A percentile compares a stretch with the other conserved stretches of the same genome.
Conservation (phyloP, 345 rosid genomes). For the Ailanthus altissimus region DNA sequence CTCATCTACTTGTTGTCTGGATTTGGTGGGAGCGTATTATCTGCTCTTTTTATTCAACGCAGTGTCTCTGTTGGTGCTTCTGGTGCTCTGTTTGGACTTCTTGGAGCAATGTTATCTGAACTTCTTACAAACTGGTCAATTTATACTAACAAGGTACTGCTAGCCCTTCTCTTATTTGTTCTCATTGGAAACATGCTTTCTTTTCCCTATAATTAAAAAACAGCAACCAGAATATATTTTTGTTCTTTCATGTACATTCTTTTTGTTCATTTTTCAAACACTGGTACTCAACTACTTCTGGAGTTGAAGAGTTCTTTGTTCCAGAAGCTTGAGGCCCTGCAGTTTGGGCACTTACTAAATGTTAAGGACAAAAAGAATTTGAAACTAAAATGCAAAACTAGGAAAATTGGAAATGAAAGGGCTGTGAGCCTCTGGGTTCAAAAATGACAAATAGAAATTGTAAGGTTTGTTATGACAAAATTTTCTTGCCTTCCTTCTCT, state of each 20-base stretch:
- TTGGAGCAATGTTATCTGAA: slow-evolving; percentile 94
- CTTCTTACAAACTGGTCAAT: slow-evolving; percentile 96
- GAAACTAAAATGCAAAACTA: neutral
- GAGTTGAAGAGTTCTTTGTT: neutral
- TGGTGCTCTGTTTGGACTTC: slow-evolving; percentile 97
- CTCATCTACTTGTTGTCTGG: slow-evolving; percentile 75
- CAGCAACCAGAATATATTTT: neutral
- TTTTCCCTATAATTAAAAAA: neutral
- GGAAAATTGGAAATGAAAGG: neutral
- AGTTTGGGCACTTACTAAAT: neutral
- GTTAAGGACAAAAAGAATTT: neutral
- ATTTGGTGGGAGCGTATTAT: slow-evolving; percentile 78
- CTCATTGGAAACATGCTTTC: neutral
- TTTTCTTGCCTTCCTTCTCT: neutral
- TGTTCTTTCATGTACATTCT: neutral
- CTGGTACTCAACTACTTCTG: neutral
- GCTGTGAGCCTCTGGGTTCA: neutral
- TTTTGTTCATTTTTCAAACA: neutral
- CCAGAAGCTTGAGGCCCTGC: neutral
- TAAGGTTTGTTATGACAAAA: neutral
- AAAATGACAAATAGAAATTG: neutral
- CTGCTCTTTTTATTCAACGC: slow-evolving; percentile 63
- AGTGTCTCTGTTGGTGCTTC: slow-evolving; percentile 98
- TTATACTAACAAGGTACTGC: slow-evolving; percentile 77
- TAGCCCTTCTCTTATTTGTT: neutral